phyloP scores from a whole-genome alignment of 2,329 filamentous ascomycete species.

The Cladosporium sp. region DNA sequence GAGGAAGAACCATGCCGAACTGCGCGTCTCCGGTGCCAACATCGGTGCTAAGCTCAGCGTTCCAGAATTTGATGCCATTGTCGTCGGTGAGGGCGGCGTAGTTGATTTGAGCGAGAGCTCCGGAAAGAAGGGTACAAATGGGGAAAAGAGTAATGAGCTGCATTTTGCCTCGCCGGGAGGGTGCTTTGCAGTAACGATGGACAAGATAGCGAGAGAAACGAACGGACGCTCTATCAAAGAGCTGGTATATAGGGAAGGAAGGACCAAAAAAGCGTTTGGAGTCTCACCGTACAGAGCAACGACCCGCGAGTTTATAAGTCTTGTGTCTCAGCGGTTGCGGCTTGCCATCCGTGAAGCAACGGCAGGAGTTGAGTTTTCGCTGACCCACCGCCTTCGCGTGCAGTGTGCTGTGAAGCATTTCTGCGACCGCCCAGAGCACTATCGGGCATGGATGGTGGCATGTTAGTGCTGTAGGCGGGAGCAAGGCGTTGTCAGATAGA shows the following conservation, averaged over 20 bases:
- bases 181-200: constrained; percentile 10
- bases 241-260: constrained; percentile 6
- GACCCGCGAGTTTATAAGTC: constrained; percentile 9
- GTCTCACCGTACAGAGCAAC: constrained; percentile 13
- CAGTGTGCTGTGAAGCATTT: background rate
- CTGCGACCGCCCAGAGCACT: background rate
- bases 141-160: constrained; percentile 21
- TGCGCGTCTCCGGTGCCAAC: constrained; percentile 45
- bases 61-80: constrained; percentile 53
- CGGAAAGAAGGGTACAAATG: constrained; percentile 18
- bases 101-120: constrained; percentile 22
- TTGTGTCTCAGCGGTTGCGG: constrained; percentile 11
- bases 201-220: constrained; percentile 4
- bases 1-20: constrained; percentile 52
- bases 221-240: constrained; percentile 13
- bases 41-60: constrained; percentile 42
- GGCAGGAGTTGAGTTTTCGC: constrained; percentile 3
- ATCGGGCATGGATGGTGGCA: background rate
- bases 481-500: constrained; percentile 11
- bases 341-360: constrained; percentile 10
- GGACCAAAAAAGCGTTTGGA: background rate
- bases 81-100: constrained; percentile 28
- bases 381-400: constrained; percentile 9
- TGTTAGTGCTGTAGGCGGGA: background rate
- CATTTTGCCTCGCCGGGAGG: constrained; percentile 22